phyloP scores from a whole-genome alignment of 345 rosid genomes.

The Lepidium aucheri region DNA sequence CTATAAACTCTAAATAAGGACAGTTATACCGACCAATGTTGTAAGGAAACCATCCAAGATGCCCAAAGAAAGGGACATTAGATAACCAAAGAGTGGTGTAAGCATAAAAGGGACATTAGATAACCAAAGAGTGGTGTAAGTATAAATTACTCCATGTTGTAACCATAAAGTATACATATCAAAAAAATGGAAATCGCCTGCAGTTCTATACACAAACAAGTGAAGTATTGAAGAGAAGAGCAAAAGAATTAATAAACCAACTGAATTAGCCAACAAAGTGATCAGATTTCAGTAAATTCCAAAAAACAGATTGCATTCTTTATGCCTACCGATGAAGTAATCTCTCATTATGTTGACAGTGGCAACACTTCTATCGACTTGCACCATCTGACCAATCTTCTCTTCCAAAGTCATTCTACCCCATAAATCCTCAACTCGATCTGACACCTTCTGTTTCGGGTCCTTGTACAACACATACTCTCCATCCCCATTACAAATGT shows the following conservation, averaged over 20 bases:
- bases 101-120: neutral
- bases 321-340: slow-evolving; percentile 37
- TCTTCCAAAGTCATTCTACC: slow-evolving; percentile 45
- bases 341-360: slow-evolving; percentile 37
- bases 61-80: neutral
- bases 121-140: neutral
- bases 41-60: neutral
- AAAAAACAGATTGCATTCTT: neutral
- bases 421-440: slow-evolving; percentile 36
- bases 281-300: neutral
- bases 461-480: slow-evolving; percentile 44
- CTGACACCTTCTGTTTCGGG: slow-evolving; percentile 35
- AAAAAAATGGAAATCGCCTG: neutral
- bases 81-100: neutral
- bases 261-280: neutral
- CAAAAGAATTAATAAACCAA: neutral
- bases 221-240: neutral
- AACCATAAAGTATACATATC: neutral
- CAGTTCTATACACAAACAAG: neutral
- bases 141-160: neutral
- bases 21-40: neutral
- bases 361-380: slow-evolving; percentile 43
- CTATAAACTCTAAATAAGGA: neutral
- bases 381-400: slow-evolving; percentile 61
- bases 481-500: slow-evolving; percentile 27